Evolutionary conservation across 1,284 basidiomycete genomes (phyloP), one percentile per base, ranked within the genome.

Genomic region (Trichosporon coremiiforme): DNA sequence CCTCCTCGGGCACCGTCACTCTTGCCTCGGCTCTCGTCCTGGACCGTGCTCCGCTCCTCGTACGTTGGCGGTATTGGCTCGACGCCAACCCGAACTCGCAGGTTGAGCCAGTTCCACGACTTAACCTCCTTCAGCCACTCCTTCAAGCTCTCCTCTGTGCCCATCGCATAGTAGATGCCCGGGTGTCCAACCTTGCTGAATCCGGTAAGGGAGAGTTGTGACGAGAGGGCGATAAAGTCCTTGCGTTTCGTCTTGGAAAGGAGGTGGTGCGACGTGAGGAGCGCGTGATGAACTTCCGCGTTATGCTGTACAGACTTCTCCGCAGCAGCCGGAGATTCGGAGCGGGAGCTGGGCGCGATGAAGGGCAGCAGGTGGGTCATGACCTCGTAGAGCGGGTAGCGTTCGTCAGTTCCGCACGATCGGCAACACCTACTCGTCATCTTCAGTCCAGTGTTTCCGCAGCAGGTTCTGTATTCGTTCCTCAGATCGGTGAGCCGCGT

Each of bases 181-280:
- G 90, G 90, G 76, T 91, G 87, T 0, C 90, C 90, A 13, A 90
- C 85, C 80, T 91, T 91, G 5, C 89, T 88, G 76, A 91, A 91
- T 0, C 90, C 90, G 0, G 83, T 77, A 17, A 91, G 77, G 1
- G 84, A 84, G 35, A 90, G 86, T 25, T 87, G 85, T 17, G 86
- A 85, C 0, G 88, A 86, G 86, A 90, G 89, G 31, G 86, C 82
- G 72, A 88, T 85, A 15, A 91, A 85, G 67, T 86, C 85, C 38
- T 89, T 87, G 17, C 90, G 87, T 78, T 91, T 92, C 33, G 86
- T 87, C 0, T 88, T 86, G 0, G 90, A 89, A 63, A 90, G 84
- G 66, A 91, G 87, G 78, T 91, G 91, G 79, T 91, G 90, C 0
- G 90, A 91, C 4, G 88, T 89, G 68, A 91, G 85, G 6, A 91